Base-by-base conservation (phyloP, 441 rosid species). In the Jatropha multifida region DNA sequence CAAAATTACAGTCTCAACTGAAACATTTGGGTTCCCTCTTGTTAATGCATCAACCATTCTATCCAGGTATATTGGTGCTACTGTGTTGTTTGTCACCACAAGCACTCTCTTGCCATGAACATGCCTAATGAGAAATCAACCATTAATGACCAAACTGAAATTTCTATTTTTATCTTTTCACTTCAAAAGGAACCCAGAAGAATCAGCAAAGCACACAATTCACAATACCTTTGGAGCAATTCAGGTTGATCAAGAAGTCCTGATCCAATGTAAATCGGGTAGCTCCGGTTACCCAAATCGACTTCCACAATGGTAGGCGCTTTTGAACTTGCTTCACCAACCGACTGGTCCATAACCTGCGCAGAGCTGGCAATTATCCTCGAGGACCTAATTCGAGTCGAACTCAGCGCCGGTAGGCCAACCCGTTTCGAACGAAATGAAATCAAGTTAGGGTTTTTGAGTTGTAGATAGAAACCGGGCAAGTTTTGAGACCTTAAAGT, bases 51-150 rank as follows among this genome's bases (percentile, higher is more conserved):
- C 86, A 17, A 90, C 76, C 69, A 91, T 92, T 89, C 86, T 94
- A 78, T 91, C 96, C 71, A 94, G 83, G 81, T 91, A 94, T 1
- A 94, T 69, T 17, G 97, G 91, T 12, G 81, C 98, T 73, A 96
- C 89, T 10, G 86, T 91, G 13, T 76, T 85, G 49, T 92, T 96
- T 54, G 99, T 96, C 41, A 90, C 99, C 63, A 96, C 93, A 58
- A 96, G 97, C 73, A 96, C 94, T 85, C 85, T 89, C 90, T 94
- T 96, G 1, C 99, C 99, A 72, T 90, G 97, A 71, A 96, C 90
- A 85, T 96, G 98, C 88, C 98, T 95, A 75, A 49, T 8, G 51
- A 60, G 18, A 76, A 40, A 44, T 5, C 60, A 65, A 71, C 32
- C 60, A 72, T 41, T 14, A 63, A 26, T 38, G n/a, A 7, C 26